Evolutionary conservation across 345 rosid genomes (phyloP).

Genomic region (Heritiera fomes): DNA sequence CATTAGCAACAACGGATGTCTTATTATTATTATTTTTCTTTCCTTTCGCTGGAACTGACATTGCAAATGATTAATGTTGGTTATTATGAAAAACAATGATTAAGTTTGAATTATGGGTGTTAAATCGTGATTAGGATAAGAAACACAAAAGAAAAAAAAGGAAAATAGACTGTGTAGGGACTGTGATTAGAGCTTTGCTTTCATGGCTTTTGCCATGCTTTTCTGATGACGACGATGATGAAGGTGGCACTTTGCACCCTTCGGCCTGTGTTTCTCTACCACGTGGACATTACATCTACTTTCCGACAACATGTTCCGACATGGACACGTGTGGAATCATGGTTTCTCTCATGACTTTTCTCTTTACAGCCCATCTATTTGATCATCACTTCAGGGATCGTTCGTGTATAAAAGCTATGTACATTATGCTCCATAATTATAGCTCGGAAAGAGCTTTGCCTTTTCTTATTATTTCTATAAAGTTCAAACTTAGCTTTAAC

Average conservation of each 20-base stretch:
- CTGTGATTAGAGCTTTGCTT: slow-evolving; percentile 16
- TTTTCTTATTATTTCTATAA: background rate
- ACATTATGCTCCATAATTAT: background rate
- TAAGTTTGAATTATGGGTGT: slow-evolving; percentile 15
- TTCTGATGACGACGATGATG: slow-evolving; percentile 9
- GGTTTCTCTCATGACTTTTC: slow-evolving; percentile 8
- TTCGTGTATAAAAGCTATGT: background rate
- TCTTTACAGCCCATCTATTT: slow-evolving; percentile 23
- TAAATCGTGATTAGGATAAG: slow-evolving; percentile 28
- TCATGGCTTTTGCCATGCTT: slow-evolving; percentile 5
- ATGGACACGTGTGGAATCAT: slow-evolving; percentile 29
- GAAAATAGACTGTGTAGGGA: slow-evolving; percentile 6
- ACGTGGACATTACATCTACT: slow-evolving; percentile 29
- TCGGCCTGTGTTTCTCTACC: slow-evolving; percentile 24
- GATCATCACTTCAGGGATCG: background rate
- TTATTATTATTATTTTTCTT: background rate
- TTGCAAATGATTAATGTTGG: slow-evolving; percentile 24
- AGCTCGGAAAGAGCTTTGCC: slow-evolving; percentile 18
- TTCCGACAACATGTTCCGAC: slow-evolving; percentile 37
- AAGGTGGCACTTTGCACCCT: background rate
- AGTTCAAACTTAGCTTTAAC: background rate
- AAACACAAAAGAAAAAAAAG: background rate
- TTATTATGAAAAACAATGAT: background rate
- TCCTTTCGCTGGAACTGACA: slow-evolving; percentile 14
- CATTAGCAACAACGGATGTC: background rate